Conservation (phyloP, 345 rosid species). For the Boechera stricta region DNA sequence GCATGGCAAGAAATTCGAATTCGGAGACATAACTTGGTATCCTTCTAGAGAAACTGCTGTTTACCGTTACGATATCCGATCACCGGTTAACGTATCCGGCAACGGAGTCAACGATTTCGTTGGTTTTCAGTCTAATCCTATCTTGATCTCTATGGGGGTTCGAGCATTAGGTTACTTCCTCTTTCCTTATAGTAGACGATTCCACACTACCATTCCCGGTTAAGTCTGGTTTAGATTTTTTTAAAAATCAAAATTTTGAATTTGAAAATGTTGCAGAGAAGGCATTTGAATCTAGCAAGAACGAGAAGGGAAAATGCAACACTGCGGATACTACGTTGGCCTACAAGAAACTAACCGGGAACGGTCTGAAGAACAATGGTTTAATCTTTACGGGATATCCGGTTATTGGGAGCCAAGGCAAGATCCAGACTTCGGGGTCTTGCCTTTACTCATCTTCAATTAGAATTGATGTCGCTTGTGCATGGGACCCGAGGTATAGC, state of each 20-base stretch:
- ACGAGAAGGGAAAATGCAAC: constrained; percentile 61
- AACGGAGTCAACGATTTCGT: constrained; percentile 72
- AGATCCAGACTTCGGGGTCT: constrained; percentile 82
- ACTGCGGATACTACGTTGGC: constrained; percentile 60
- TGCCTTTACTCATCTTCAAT: constrained; percentile 66
- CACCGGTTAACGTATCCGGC: constrained; percentile 56
- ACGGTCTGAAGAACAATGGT: constrained; percentile 74
- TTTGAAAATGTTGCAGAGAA: constrained; percentile 58
- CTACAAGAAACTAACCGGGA: constrained; percentile 63
- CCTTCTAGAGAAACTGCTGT: constrained; percentile 75
- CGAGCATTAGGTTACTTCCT: constrained; percentile 63
- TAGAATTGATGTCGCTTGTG: constrained; percentile 55
- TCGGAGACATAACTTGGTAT: constrained; percentile 89
- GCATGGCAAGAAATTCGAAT: constrained; percentile 70
- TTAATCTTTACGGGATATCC: constrained; percentile 78
- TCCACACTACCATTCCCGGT: background rate
- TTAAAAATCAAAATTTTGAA: background rate
- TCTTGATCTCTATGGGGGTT: constrained; percentile 59
- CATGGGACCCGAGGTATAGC: constrained; percentile 81
- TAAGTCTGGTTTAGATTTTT: constrained; percentile 13
- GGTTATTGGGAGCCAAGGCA: constrained; percentile 80
- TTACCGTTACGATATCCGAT: constrained; percentile 73
- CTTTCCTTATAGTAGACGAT: background rate
- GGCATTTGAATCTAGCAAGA: constrained; percentile 54
- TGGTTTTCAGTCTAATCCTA: constrained; percentile 71